These are phyloP conservation scores for Suillus subaureus DNA, from an alignment of 768 basidiomycete species.

Conservation along the genomic window DNA sequence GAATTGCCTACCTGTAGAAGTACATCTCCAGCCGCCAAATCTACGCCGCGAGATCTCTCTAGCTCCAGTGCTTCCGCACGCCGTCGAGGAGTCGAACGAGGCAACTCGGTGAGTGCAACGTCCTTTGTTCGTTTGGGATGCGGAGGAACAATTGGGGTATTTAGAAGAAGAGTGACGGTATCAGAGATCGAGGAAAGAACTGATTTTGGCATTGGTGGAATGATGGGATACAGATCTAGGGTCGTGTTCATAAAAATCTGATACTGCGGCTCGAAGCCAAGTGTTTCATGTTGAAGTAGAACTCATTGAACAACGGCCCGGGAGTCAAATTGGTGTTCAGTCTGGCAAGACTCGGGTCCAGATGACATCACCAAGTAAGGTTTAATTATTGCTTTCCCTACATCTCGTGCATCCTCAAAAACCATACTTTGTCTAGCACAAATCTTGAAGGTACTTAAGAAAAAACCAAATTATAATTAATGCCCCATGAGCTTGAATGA, in stretches of 20 bases:
- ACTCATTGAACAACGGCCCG: not conserved
- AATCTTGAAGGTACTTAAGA: no score
- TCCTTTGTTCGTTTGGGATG: conserved; percentile 1
- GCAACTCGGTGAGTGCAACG: conserved; percentile 24
- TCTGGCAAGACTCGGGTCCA: not conserved
- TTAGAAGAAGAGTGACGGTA: conserved; percentile 21
- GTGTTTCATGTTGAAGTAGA: not conserved
- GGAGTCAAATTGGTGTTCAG: not conserved
- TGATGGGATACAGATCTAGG: not conserved
- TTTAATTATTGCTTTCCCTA: no score
- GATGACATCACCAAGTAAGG: not conserved
- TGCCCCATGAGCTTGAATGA: no score
- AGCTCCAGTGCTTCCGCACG: conserved; percentile 1
- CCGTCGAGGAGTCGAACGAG: conserved; percentile 4
- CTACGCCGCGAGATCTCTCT: conserved; percentile 3
- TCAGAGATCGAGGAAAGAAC: conserved; percentile 20
- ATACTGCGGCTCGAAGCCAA: no score
- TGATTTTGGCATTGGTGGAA: conserved; percentile 5
- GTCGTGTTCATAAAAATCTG: not conserved
- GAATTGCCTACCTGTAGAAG: conserved; percentile 17
- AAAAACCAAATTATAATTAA: no score
- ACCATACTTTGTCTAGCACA: no score
- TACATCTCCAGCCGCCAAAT: conserved; percentile 11
- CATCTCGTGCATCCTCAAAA: no score
- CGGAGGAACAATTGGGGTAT: conserved; percentile 25